Evolutionary conservation across 2,329 filamentous ascomycete species (phyloP).

Genomic region (Emmonsiellopsis sp.): DNA sequence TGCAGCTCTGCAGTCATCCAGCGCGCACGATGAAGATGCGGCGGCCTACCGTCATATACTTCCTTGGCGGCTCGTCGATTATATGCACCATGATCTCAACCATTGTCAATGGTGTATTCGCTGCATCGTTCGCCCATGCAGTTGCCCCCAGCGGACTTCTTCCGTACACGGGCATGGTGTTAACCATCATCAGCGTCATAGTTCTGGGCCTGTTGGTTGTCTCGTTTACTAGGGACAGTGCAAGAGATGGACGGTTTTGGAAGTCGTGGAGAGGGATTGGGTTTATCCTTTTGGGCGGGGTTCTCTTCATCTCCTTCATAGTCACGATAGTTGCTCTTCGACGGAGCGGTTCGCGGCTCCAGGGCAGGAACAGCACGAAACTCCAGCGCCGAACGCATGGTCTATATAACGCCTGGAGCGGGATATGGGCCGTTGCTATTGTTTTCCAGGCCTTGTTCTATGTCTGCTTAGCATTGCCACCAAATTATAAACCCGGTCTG

Average conservation of each 20-base stretch:
- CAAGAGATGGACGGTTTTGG: neutral
- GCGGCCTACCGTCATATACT: neutral
- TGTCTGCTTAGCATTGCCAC: neutral
- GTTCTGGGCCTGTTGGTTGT: conserved; percentile 4
- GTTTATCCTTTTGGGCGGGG: neutral
- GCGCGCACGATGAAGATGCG: neutral
- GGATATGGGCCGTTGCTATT: neutral
- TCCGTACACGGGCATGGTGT: conserved; percentile 1
- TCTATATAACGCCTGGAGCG: neutral
- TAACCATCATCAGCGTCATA: neutral
- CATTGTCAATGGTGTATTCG: conserved; percentile 4
- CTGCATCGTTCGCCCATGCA: conserved; percentile 1
- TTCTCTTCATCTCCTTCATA: neutral
- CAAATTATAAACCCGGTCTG: neutral
- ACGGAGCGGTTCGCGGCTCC: neutral
- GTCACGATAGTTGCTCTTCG: neutral
- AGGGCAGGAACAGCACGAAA: neutral
- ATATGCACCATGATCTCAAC: neutral
- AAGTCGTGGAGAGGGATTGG: neutral
- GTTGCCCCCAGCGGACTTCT: neutral
- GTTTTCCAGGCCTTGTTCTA: conserved; percentile 1
- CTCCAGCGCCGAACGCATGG: neutral
- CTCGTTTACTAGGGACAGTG: neutral
- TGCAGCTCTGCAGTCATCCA: neutral
- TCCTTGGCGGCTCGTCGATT: neutral